A percentile compares a stretch with the other conserved stretches of the same genome.
These are phyloP conservation scores for Ascoidea tarda DNA, from an alignment of 805 yeast species.

Conservation along the genomic window DNA sequence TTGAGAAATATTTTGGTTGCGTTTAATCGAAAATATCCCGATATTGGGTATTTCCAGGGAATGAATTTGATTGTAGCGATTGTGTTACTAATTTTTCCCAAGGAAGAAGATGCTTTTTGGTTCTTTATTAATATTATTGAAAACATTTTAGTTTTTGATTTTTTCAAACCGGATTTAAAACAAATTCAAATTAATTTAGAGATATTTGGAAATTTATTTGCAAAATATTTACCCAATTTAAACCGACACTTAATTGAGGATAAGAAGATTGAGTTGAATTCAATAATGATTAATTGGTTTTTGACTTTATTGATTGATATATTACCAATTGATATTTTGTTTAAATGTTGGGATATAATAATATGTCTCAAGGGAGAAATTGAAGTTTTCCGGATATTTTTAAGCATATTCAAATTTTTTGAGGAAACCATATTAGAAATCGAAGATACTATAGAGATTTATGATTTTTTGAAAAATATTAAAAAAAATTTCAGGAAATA, in stretches of 20 bases:
- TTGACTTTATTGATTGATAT: conserved; percentile 37
- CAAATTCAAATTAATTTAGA: conserved; percentile 26
- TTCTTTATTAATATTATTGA: conserved; percentile 32
- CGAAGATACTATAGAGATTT: conserved; percentile 18
- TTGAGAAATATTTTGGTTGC: conserved; percentile 34
- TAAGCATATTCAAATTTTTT: conserved; percentile 24
- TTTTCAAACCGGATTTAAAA: conserved; percentile 22
- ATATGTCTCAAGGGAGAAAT: conserved; percentile 25
- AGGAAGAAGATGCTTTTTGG: conserved; percentile 43
- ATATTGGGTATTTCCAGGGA: conserved; percentile 45
- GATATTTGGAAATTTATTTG: conserved; percentile 22
- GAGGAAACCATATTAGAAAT: conserved; percentile 19
- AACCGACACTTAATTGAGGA: conserved; percentile 19
- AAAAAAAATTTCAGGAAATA: conserved; percentile 8
- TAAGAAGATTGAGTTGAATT: conserved; percentile 29
- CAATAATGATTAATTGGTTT: conserved; percentile 44
- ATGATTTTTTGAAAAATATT: conserved; percentile 21
- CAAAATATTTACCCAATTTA: conserved; percentile 25
- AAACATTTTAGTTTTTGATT: conserved; percentile 30
- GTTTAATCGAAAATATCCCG: conserved; percentile 29
- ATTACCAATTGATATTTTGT: conserved; percentile 34
- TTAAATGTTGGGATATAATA: conserved; percentile 35
- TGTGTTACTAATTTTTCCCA: conserved; percentile 26
- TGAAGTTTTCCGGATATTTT: conserved; percentile 20
- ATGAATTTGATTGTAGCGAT: conserved; percentile 47